Evolutionary conservation across 1,284 basidiomycete genomes (phyloP), one percentile per base, ranked within the genome.

Genomic region (Apiotrichum siamense): DNA sequence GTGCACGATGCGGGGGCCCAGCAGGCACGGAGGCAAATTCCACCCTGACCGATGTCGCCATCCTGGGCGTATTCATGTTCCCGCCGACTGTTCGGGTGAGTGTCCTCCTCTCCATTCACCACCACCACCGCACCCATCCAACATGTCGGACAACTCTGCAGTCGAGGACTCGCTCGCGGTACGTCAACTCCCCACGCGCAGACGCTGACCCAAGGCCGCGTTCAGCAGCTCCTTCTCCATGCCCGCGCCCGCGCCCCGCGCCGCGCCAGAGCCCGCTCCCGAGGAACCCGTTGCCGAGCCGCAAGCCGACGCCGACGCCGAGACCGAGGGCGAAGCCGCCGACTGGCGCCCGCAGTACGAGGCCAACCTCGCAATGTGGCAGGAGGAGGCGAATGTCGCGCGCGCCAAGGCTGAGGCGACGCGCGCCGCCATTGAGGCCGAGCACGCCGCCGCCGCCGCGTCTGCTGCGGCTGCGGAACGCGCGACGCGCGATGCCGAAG

Each of bases 351-450:
- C 77, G 7, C 79, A 83, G 57, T 85, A 87, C 68, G 84, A 90
- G 46, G 72, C 79, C 1, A 84, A 87, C 49, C 75, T 87, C 10
- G 76, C 78, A 33, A 73, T 77, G 59, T 92, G 88, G 88, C 82
- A 83, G 35, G 80, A 81, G 24, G 81, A 85, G 63, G 85, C 83
- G 25, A 82, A 85, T 29, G 80, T 82, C 54, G 84, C 84, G 38
- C 83, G 88, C 45, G 77, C 80, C 60, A 87, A 85, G 67, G 85
- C 87, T 9, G 83, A 86, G 71, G 79, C 77, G 52, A 82, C 84
- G 64, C 81, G 87, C n/a, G 78, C 79, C 39, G 76, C 79, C 52
- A 86, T 87, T 81, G 87, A 87, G 65, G 77, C 62, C 12, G 65
- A 71, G 47, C 55, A 50, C 23, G 58, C 57, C 1, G 60, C 64